These are phyloP conservation scores for Penicillium sumatraense DNA, from an alignment of 2,329 filamentous ascomycete genomes.

Conservation along the genomic window DNA sequence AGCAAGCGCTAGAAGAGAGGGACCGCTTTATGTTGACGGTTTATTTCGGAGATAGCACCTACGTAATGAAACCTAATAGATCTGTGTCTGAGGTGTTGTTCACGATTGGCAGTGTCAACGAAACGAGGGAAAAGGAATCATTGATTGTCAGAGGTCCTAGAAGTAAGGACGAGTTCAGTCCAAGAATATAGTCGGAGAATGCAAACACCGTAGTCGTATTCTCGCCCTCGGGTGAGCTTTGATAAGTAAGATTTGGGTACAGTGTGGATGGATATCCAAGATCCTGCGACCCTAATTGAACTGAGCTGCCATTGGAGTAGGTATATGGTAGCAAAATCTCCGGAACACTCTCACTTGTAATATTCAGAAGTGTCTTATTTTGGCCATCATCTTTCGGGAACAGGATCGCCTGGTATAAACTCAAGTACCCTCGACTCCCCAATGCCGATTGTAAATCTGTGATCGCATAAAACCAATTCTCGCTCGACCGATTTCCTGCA, in stretches of 20 bases:
- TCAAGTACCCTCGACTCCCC: conserved; percentile 58
- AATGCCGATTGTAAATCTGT: conserved; percentile 75
- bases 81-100: conserved; percentile 65
- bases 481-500: conserved; percentile 54
- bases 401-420: conserved; percentile 70
- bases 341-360: conserved; percentile 58
- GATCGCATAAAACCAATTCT: conserved; percentile 65
- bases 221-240: conserved; percentile 26
- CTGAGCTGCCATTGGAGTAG: conserved; percentile 60
- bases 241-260: conserved; percentile 79
- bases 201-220: conserved; percentile 44
- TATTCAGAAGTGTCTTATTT: conserved; percentile 64
- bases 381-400: conserved; percentile 70
- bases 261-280: conserved; percentile 73
- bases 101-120: conserved; percentile 78
- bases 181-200: conserved; percentile 47
- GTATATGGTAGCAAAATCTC: conserved; percentile 62
- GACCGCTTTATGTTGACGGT: neutral
- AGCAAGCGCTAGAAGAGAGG: neutral
- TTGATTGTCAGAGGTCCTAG: conserved; percentile 78
- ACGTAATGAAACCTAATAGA: conserved; percentile 81
- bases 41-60: conserved; percentile 62
- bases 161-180: conserved; percentile 63
- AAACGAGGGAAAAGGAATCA: conserved; percentile 73
- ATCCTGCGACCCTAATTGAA: conserved; percentile 64